phyloP scores from a whole-genome alignment of 23 red algal species.

The Gracilariopsis chorda region DNA sequence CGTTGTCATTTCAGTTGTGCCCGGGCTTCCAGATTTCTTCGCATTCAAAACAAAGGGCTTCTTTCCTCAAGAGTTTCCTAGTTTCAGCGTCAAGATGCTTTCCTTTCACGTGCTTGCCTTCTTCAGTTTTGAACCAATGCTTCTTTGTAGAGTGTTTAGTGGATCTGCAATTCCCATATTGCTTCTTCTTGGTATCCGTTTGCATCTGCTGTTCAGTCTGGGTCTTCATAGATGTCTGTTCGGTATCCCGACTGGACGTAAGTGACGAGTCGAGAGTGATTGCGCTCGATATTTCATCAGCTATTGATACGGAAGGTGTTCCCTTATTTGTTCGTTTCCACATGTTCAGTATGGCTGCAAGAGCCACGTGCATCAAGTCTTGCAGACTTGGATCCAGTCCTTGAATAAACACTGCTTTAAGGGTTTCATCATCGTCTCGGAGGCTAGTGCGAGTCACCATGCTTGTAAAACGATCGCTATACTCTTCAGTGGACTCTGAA shows the following conservation, averaged over 20 bases:
- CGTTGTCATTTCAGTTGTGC: too few species aligned
- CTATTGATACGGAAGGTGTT: not conserved
- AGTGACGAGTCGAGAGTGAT: not conserved
- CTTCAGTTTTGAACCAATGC: too few species aligned
- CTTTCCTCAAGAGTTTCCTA: too few species aligned
- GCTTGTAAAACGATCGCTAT: conserved; percentile 7
- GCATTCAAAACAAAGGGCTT: too few species aligned
- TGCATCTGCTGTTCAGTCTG: too few species aligned
- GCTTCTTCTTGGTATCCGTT: too few species aligned
- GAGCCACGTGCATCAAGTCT: conserved; percentile 16
- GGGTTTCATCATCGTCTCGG: not conserved
- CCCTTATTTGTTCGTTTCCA: not conserved
- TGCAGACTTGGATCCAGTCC: not conserved
- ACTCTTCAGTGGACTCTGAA: not conserved
- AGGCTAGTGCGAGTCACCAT: not conserved
- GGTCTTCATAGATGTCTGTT: too few species aligned
- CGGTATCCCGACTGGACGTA: not conserved
- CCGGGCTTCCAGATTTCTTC: too few species aligned
- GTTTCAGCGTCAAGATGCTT: too few species aligned
- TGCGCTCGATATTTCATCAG: not conserved
- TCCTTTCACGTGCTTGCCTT: too few species aligned
- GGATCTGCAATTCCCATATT: too few species aligned
- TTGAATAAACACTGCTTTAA: not conserved
- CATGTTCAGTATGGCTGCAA: not conserved
- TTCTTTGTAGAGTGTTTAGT: too few species aligned